A percentile compares a stretch with the other conserved stretches of the same genome.
Conservation (phyloP, 2,329 filamentous ascomycete species). For the Venturia asperata region DNA sequence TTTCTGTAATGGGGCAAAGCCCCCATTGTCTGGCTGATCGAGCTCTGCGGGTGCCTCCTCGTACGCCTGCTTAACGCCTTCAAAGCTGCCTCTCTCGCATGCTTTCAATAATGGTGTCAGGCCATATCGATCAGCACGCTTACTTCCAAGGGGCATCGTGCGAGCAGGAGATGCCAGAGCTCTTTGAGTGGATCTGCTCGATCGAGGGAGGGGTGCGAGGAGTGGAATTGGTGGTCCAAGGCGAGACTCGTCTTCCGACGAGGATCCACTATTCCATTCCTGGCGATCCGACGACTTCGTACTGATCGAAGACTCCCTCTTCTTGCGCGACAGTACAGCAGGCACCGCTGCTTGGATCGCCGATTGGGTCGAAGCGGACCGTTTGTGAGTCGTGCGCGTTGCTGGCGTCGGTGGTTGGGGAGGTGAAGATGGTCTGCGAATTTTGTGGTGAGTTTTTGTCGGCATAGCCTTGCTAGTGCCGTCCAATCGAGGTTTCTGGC, state of each 20-base stretch:
- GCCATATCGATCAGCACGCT: conserved; percentile 85
- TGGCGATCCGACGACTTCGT: conserved; percentile 15
- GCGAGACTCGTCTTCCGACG: conserved; percentile 16
- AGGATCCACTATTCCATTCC: conserved; percentile 16
- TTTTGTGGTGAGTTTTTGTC: conserved; percentile 18
- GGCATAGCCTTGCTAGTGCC: conserved; percentile 21
- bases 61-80: conserved; percentile 66
- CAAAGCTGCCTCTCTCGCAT: conserved; percentile 77
- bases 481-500: conserved; percentile 28
- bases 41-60: conserved; percentile 78
- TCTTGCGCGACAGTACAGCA: conserved; percentile 13
- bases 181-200: conserved; percentile 55
- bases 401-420: conserved; percentile 13
- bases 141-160: conserved; percentile 61
- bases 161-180: conserved; percentile 43
- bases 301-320: conserved; percentile 18
- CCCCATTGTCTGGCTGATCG: conserved; percentile 84
- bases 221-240: conserved; percentile 20
- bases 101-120: conserved; percentile 86
- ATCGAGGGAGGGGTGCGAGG: conserved; percentile 39
- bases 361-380: conserved; percentile 20
- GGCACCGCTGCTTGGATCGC: neutral
- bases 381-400: conserved; percentile 19
- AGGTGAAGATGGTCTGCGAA: conserved; percentile 29
- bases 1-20: conserved; percentile 93